These are phyloP conservation scores for Claviceps citrina DNA, from an alignment of 2,329 filamentous ascomycete genomes.

Conservation along the genomic window DNA sequence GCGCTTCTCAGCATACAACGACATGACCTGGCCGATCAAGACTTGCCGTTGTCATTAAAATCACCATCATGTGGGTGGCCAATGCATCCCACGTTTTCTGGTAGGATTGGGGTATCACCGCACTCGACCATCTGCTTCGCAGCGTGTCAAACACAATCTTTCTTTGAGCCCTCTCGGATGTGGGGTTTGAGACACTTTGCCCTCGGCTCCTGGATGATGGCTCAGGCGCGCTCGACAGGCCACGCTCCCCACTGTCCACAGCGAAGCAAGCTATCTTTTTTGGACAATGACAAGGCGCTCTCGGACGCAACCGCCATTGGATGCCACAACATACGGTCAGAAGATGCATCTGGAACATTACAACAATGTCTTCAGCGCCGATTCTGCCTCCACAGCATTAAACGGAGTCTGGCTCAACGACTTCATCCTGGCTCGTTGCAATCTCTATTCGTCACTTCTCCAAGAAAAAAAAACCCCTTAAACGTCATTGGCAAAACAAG, in stretches of 20 bases:
- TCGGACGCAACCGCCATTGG: no score
- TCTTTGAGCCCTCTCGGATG: not conserved
- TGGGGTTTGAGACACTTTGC: constrained; percentile 3
- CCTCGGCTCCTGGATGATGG: not conserved
- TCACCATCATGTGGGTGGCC: not conserved
- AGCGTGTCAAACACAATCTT: not conserved
- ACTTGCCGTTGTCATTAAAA: not conserved
- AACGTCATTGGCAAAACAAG: not conserved
- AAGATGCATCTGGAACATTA: not conserved
- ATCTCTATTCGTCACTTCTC: no score
- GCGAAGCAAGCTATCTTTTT: not conserved
- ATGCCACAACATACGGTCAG: not conserved
- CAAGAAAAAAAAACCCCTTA: no score
- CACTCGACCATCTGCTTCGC: not conserved
- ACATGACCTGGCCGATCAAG: not conserved
- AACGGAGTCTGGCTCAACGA: not conserved
- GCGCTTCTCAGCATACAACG: not conserved
- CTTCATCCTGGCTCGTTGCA: no score
- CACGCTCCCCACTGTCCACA: no score
- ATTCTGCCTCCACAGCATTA: not conserved
- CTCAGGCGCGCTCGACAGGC: not conserved
- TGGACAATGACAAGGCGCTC: no score
- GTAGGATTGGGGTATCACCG: constrained; percentile 1
- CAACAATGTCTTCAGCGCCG: not conserved
- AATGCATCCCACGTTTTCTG: constrained; percentile 3